A percentile compares a stretch with the other conserved stretches of the same genome.
Conservation (phyloP, 2,329 filamentous ascomycete species). For the Paracoccidioides brasiliensis region DNA sequence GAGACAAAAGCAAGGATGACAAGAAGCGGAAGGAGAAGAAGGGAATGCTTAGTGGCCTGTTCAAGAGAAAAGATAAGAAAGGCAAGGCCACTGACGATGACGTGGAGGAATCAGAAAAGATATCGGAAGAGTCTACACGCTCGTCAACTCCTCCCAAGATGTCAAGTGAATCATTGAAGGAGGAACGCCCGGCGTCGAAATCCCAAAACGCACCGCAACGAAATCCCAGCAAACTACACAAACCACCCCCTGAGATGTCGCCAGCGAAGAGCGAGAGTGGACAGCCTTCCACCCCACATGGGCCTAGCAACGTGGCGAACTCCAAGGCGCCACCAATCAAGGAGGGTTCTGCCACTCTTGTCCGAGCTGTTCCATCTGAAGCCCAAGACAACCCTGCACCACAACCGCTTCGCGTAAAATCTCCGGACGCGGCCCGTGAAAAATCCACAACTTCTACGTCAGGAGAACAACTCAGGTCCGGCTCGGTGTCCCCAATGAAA, state of each 20-base stretch:
- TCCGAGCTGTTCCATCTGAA: conserved; percentile 25
- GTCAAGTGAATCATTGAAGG: conserved; percentile 30
- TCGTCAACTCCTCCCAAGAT: conserved; percentile 33
- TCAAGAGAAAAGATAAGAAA: conserved; percentile 54
- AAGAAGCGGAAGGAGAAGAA: conserved; percentile 64
- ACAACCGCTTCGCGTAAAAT: conserved; percentile 12
- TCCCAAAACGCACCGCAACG: conserved; percentile 36
- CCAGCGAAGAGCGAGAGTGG: conserved; percentile 27
- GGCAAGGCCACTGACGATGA: conserved; percentile 35
- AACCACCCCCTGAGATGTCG: conserved; percentile 39
- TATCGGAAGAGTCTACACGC: conserved; percentile 45
- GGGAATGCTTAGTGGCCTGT: conserved; percentile 57
- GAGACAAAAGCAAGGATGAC: conserved; percentile 57
- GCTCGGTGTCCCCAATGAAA: conserved; percentile 6
- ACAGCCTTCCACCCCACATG: conserved; percentile 31
- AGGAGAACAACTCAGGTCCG: not conserved
- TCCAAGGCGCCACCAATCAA: conserved; percentile 13
- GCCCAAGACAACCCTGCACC: conserved; percentile 16
- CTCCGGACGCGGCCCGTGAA: conserved; percentile 10
- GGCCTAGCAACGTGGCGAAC: conserved; percentile 14
- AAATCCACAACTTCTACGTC: not conserved
- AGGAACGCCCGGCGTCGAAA: conserved; percentile 23
- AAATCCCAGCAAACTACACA: conserved; percentile 56
- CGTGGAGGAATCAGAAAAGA: conserved; percentile 42
- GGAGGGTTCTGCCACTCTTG: conserved; percentile 18